Base-by-base conservation (phyloP, 306 rosid species). In the Astragalus glycyphyllos region DNA sequence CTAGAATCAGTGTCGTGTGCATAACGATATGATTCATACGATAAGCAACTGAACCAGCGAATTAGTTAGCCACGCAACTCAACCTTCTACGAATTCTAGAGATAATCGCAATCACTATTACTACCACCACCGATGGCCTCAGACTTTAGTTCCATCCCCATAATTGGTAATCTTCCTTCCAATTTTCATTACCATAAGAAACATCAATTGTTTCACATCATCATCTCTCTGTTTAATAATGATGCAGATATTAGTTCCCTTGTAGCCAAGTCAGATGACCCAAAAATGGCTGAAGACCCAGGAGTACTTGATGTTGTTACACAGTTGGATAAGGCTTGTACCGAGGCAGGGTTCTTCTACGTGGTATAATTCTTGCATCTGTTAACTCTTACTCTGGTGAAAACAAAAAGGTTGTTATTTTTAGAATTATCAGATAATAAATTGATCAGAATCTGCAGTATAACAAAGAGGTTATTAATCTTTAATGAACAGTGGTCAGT, bases 321-420 rank as follows among this genome's bases (percentile, higher is more conserved):
- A 61, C 94, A 87, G 59, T 83, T 94, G 79, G 92, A 94, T 78
- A 85, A 74, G 80, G 96, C 97, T 77, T 90, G 97, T 53, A 80
- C 85, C 57, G 87, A 94, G 69, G 89, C 97, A 3, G 97, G 98
- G 16, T 94, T 89, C 84, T 94, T 94, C 86, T 90, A 94, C 35
- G 92, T 89, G 95, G 98, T 94, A 23, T 23, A 88, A 37, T 55
- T 73, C 0, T 64, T 41, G 5, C 65, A 57, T 78, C 58, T 23
- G 32, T n/a, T 5, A 40, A 5, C 8, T 41, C 14, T 13, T 49
- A 31, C 50, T 55, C 6, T 58, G 11, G 11, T 32, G 17, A 10
- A 12, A 35, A 8, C 31, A 1, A 26, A 26, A 26, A 26, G 4
- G 31, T 26, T 26, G 31, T 26, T 26, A 26, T 13, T 17, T 53